A percentile compares a stretch with the other conserved stretches of the same genome.
These are phyloP conservation scores for Diutina pseudorugosa DNA, from an alignment of 1,139 yeast genomes.

Conservation along the genomic window DNA sequence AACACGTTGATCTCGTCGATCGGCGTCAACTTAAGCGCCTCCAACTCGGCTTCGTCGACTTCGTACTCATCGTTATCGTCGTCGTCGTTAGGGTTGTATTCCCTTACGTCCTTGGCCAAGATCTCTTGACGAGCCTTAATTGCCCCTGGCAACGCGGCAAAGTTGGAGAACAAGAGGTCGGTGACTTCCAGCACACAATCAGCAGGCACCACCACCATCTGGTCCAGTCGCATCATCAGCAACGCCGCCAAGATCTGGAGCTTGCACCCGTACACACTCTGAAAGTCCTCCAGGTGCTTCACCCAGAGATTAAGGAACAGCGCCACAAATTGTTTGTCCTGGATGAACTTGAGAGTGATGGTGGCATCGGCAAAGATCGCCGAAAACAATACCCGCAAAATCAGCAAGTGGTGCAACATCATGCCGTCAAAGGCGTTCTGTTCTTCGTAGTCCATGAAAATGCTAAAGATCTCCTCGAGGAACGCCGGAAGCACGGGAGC, in stretches of 20 bases:
- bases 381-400: slow-evolving; percentile 32
- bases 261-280: slow-evolving; percentile 46
- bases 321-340: slow-evolving; percentile 23
- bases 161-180: slow-evolving; percentile 26
- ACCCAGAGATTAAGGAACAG: slow-evolving; percentile 38
- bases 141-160: slow-evolving; percentile 37
- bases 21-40: slow-evolving; percentile 41
- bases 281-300: slow-evolving; percentile 32
- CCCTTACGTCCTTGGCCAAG: slow-evolving; percentile 21
- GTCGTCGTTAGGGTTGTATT: slow-evolving; percentile 17
- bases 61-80: slow-evolving; percentile 26
- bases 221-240: slow-evolving; percentile 20
- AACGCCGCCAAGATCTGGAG: slow-evolving; percentile 35
- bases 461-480: slow-evolving; percentile 24
- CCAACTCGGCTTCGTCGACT: slow-evolving; percentile 42
- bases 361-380: slow-evolving; percentile 28
- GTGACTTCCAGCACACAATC: slow-evolving; percentile 30
- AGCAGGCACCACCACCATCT: slow-evolving; percentile 14
- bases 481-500: slow-evolving; percentile 22
- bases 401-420: slow-evolving; percentile 35
- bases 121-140: slow-evolving; percentile 34
- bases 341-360: slow-evolving; percentile 24
- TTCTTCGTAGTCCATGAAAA: slow-evolving; percentile 23
- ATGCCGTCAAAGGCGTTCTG: slow-evolving; percentile 34
- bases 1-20: slow-evolving; percentile 37